phyloP scores from a whole-genome alignment of 73 alveolate species.

The Paramecium pentaurelia region DNA sequence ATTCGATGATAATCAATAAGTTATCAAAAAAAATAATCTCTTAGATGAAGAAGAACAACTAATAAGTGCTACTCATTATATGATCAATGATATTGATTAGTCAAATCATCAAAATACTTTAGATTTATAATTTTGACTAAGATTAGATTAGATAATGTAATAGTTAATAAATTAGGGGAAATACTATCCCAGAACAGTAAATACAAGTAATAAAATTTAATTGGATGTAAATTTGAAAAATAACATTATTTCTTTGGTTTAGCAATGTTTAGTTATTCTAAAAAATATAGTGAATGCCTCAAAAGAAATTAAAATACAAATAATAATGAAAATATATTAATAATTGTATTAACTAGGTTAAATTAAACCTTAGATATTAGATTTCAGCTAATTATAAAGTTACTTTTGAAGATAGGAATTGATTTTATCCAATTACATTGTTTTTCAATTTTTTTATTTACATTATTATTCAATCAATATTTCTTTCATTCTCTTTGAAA shows the following conservation, averaged over 20 bases:
- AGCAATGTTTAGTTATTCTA: background rate
- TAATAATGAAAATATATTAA: background rate
- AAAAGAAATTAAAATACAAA: background rate
- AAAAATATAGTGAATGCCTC: conserved; percentile 21
- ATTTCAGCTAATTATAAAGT: background rate
- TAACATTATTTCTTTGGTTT: background rate
- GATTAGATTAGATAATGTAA: background rate
- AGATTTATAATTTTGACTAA: background rate
- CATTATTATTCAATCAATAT: background rate
- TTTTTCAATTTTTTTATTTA: background rate
- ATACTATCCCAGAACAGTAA: background rate
- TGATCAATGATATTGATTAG: background rate
- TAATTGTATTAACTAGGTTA: background rate
- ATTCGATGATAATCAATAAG: background rate
- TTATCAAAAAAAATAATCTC: background rate
- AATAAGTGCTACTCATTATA: background rate
- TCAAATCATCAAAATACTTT: background rate
- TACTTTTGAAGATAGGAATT: background rate
- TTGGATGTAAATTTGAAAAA: conserved; percentile 4
- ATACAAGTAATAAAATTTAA: background rate
- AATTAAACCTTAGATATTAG: background rate
- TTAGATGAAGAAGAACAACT: background rate
- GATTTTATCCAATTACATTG: background rate
- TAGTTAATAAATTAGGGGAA: background rate
- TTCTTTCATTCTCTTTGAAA: background rate